These are phyloP conservation scores for Themeda triandra DNA, from an alignment of 176 grass and related monocot species.

Conservation along the genomic window DNA sequence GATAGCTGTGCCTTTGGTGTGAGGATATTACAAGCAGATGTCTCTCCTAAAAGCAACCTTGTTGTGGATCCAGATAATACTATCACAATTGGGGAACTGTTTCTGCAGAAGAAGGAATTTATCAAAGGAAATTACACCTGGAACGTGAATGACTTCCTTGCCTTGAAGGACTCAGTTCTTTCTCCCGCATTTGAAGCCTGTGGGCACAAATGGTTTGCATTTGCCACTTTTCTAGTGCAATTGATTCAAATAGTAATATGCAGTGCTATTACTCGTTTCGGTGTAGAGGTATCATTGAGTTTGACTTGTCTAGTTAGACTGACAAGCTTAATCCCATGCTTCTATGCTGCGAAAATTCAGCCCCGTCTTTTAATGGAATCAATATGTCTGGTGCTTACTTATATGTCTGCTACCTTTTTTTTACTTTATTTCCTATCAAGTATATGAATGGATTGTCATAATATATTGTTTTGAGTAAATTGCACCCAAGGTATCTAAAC, in stretches of 20 bases:
- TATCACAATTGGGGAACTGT: no score
- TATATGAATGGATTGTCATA: neutral
- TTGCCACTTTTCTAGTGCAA: neutral
- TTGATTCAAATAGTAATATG: neutral
- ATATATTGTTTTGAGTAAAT: no score
- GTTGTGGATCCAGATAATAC: no score
- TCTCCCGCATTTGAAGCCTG: slow-evolving; percentile 27
- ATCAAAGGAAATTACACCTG: slow-evolving; percentile 12
- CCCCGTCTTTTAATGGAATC: neutral
- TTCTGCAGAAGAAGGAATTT: no score
- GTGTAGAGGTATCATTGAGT: neutral
- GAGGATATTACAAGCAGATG: no score
- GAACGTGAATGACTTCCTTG: slow-evolving; percentile 10
- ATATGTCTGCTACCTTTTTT: no score
- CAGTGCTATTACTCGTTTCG: neutral
- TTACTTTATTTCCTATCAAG: neutral
- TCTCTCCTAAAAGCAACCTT: no score
- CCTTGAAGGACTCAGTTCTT: neutral
- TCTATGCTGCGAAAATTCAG: neutral
- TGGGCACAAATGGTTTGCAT: slow-evolving; percentile 20
- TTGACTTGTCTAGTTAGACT: neutral
- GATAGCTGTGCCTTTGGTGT: no score
- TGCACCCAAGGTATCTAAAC: no score
- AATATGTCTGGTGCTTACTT: neutral
- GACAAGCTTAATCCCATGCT: neutral